Conservation (phyloP, 768 basidiomycete species). For the Xerocomellus amylosporus region DNA sequence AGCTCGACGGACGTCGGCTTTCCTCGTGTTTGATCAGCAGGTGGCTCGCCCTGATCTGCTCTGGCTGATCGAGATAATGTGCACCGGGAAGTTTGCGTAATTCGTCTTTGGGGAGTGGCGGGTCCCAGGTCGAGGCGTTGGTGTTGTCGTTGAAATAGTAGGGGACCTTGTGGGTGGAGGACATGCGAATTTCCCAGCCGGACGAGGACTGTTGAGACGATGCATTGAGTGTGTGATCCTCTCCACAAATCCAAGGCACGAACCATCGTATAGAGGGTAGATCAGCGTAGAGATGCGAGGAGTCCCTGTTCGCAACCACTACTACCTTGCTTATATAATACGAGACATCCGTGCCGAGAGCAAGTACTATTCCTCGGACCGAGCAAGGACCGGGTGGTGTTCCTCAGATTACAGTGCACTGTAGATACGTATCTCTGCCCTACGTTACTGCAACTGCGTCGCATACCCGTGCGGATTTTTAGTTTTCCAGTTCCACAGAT, state of each 20-base stretch:
- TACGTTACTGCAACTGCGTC: constrained; percentile 25
- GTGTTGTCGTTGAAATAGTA: constrained; percentile 86
- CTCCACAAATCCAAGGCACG: constrained; percentile 1
- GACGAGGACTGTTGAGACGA: constrained; percentile 19
- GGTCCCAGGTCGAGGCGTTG: constrained; percentile 75
- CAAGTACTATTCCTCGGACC: too few species aligned
- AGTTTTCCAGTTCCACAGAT: constrained; percentile 99
- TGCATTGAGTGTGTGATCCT: constrained; percentile 6
- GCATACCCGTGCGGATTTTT: constrained; percentile 79
- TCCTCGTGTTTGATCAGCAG: constrained; percentile 87
- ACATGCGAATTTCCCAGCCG: constrained; percentile 86
- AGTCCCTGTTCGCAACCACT: background rate
- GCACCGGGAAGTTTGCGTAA: constrained; percentile 67
- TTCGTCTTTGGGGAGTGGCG: constrained; percentile 62
- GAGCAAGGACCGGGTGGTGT: too few species aligned
- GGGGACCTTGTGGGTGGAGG: constrained; percentile 68
- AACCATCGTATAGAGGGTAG: constrained; percentile 21
- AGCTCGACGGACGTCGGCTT: constrained; percentile 75
- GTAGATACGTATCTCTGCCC: constrained; percentile 8
- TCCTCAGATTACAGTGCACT: constrained; percentile 3
- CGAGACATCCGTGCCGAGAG: too few species aligned
- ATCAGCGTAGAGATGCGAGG: constrained; percentile 9
- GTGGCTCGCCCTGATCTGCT: constrained; percentile 90
- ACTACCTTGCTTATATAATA: constrained; percentile 15
- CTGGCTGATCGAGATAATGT: constrained; percentile 43